Conservation (phyloP, 2,329 filamentous ascomycete genomes). For the Sporothrix protearum region DNA sequence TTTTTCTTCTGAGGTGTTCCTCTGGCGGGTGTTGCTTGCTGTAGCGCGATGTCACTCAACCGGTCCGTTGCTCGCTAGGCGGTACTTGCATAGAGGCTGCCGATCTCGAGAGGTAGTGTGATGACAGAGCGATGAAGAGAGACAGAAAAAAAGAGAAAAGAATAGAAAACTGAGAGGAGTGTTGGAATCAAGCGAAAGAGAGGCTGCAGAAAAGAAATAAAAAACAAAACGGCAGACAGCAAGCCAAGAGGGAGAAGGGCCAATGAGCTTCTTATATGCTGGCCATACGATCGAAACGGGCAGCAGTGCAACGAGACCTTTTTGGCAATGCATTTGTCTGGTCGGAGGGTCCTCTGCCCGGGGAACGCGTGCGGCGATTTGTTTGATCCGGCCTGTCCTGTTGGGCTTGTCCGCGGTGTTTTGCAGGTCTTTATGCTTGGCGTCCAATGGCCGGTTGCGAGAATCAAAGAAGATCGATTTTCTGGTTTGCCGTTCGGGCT, state of each 20-base stretch:
- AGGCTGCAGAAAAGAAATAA: neutral
- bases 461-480: neutral
- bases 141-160: neutral
- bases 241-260: neutral
- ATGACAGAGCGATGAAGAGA: neutral
- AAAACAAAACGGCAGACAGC: neutral
- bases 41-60: conserved; percentile 17
- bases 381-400: neutral
- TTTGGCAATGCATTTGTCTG: neutral
- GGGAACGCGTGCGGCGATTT: neutral
- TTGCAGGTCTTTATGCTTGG: neutral
- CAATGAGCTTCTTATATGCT: conserved; percentile 5
- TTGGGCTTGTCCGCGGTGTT: neutral
- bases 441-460: neutral
- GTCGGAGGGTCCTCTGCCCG: neutral
- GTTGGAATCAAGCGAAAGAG: neutral
- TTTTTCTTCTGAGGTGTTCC: conserved; percentile 11
- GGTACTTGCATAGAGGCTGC: neutral
- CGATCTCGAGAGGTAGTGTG: conserved; percentile 14
- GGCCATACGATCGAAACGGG: neutral
- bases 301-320: neutral
- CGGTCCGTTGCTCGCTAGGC: conserved; percentile 8
- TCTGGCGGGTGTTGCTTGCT: conserved; percentile 7
- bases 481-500: too few species aligned
- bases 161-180: neutral